A percentile compares a stretch with the other conserved stretches of the same genome.
phyloP scores from a whole-genome alignment of 805 yeast genomes.

The Komagataella ulmi region DNA sequence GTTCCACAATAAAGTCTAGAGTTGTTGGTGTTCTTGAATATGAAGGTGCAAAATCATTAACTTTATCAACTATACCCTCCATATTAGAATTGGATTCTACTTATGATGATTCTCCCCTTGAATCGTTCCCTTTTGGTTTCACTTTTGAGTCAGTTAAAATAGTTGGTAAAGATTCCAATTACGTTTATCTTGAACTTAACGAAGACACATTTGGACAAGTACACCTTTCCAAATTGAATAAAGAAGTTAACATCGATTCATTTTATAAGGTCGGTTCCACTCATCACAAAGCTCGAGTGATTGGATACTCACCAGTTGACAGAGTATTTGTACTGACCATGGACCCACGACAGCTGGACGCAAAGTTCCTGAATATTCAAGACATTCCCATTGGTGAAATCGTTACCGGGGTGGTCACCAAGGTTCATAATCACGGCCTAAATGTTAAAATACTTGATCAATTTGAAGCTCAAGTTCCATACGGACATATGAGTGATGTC shows the following conservation, averaged over 20 bases:
- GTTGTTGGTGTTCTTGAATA: constrained; percentile 41
- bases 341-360: constrained; percentile 49
- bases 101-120: constrained; percentile 23
- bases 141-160: constrained; percentile 45
- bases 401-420: constrained; percentile 39
- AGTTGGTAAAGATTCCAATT: constrained; percentile 43
- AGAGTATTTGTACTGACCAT: constrained; percentile 54
- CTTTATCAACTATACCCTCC: constrained; percentile 52
- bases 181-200: constrained; percentile 45
- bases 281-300: constrained; percentile 60
- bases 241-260: constrained; percentile 26
- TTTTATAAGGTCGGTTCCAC: constrained; percentile 49
- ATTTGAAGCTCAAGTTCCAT: constrained; percentile 65
- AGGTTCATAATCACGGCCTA: constrained; percentile 59
- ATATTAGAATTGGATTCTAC: constrained; percentile 21
- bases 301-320: constrained; percentile 59
- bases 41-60: constrained; percentile 40
- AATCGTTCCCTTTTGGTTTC: constrained; percentile 74
- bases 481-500: constrained; percentile 71
- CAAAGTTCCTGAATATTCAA: constrained; percentile 49
- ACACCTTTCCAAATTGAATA: constrained; percentile 60
- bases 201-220: constrained; percentile 51
- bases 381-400: constrained; percentile 72
- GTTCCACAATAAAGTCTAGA: constrained; percentile 57
- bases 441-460: constrained; percentile 49